Evolutionary conservation across 768 basidiomycete genomes (phyloP), one percentile per base, ranked within the genome.

Genomic region (Calocybe cyanea): DNA sequence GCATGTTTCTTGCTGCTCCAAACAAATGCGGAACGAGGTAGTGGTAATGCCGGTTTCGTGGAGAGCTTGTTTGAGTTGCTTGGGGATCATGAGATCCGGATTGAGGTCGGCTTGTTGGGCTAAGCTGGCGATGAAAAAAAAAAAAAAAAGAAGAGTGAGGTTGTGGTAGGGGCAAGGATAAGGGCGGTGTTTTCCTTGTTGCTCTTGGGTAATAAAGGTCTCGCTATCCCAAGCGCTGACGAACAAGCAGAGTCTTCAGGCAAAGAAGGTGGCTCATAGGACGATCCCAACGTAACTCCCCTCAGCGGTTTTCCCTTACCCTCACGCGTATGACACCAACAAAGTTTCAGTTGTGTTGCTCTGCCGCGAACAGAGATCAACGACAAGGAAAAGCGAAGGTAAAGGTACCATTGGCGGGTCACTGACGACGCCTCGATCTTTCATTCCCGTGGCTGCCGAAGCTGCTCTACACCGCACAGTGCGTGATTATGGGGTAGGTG

Each of bases 61-160:
- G n/a, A 85, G 68, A 19, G 75, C 75, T 33, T 74, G 67, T 36
- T 71, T 75, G 23, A 84, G 68, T 47, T 82, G 72, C 2, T 77
- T 76, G 4, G 62, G 46, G 4, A 75, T 68, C 18, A 71, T 64
- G 1, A 63, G 67, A n/a, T 73, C 66, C 6, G 11, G 5, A 11
- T 28, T 11, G 34, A 73, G 57, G 46, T 71, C 64, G 19, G 69
- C 20, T 59, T 63, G 43, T 49, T 25, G 25, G 25, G 25, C 25
- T 28, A 28, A 6, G 6, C 6, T 28, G 25, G 11, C 25, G 5
- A 28, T 5, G 11, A 5, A 6, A n/a, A n/a, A n/a, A n/a, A n/a
- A n/a, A n/a, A n/a, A n/a, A n/a, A n/a, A n/a, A n/a, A n/a, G n/a
- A n/a, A n/a, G 11, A 11, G 25, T 20, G 8, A 41, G 42, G 50